Evolutionary conservation across 1,139 yeast species (phyloP), one percentile per base, ranked within the genome.

Genomic region (Pichia sp.): DNA sequence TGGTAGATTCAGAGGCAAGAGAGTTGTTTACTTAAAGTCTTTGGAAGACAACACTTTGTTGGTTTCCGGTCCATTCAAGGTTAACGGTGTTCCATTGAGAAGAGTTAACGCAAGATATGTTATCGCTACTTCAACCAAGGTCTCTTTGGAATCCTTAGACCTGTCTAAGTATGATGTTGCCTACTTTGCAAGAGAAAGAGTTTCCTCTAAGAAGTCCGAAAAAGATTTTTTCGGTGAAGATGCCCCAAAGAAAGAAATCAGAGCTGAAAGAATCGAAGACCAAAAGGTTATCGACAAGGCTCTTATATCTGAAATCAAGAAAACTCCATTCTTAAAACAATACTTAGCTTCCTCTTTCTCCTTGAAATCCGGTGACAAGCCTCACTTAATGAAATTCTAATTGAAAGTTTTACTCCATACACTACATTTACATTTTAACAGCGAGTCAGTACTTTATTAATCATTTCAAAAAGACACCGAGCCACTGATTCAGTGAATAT

Each of bases 1-100:
- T 72, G 99, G 99, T 76, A 91, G 97, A 80, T 93, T 90, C 96
- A 88, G 99, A 81, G 99, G 99, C 76, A 95, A 93, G 90, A 93
- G 99, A 82, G 99, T 93, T 70, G 98, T 93, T 62, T 88, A 87
- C 90, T 86, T 93, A 75, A 93, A 93, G 87, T 80, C 86, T 79
- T 85, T 95, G 74, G 98, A 90, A 80, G 99, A 95, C 85, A 89
- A 88, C 91, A 93, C 98, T 65, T 83, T 95, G 72, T 87, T 93
- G 74, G 96, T 93, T 64, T 80, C 97, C 61, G 99, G 99, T 74
- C 99, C 99, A 73, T 95, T 93, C 96, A 95, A 93, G 86, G 89
- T 93, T 71, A 95, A 95, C 79, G 99, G 99, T 83, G 99, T 93
- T 67, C 99, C 99, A 76, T 85, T 93, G 76, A 89, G 97, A 85